Evolutionary conservation across 1,139 yeast genomes (phyloP), one percentile per base, ranked within the genome.

Genomic region (Kodamaea alishanica): DNA sequence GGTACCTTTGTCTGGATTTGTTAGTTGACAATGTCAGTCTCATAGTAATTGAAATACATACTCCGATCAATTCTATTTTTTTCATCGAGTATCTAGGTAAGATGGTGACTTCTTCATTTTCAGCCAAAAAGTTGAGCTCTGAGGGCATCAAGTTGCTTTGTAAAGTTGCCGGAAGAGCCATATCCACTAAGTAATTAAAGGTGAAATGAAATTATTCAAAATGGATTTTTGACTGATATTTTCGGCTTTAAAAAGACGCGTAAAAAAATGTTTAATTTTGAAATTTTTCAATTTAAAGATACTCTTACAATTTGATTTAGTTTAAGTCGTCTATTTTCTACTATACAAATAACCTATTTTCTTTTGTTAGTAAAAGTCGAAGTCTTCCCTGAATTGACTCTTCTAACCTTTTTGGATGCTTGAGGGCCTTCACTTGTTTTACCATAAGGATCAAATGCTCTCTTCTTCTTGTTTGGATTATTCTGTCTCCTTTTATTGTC

Each of bases 81-180:
- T 77, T 79, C 77, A 84, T 73, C 4, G 81, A 66, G 54, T 83
- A 85, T 35, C 89, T 66, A 1, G 97, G 96, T 25, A 89, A 70
- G 27, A 90, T 81, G 26, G 81, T 75, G 10, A 89, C 73, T 4
- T 60, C 61, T 41, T 84, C 88, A 60, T 84, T 87, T 56, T 92
- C 97, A 1, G 96, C 95, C 28, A 88, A 65, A 55, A 86, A 92
- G 50, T 80, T 84, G 32, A 90, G 71, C 58, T 92, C 97, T 8
- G 82, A 70, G 0, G 96, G 92, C 29, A 82, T 66, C 40, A 89
- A 77, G 20, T 83, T 79, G 41, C 70, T 67, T 45, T 73, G 77
- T 28, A 79, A 65, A 36, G 70, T 65, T 7, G 63, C 57, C 5
- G 94, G 90, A 26, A 86, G 67, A 5, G 89, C 77, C 95, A 85